Conservation (phyloP, 1,139 yeast species). For the Pichia sp. region DNA sequence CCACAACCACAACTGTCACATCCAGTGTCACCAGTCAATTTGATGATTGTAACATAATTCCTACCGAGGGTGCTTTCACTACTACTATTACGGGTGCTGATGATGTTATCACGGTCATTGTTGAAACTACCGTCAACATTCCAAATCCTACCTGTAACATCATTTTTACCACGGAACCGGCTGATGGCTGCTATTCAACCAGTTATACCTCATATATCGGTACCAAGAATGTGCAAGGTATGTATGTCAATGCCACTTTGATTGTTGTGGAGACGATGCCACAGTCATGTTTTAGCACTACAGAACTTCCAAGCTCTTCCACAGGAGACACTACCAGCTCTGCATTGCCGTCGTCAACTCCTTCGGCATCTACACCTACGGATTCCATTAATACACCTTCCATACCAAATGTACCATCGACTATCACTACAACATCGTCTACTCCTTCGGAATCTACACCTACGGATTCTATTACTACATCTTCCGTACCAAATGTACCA, state of each 20-base stretch:
- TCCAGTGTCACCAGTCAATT: background rate
- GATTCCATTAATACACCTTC: background rate
- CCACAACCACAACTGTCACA: background rate
- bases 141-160: background rate
- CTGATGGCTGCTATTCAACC: background rate
- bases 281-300: background rate
- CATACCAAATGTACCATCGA: background rate
- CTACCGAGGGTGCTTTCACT: background rate
- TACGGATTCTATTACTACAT: background rate
- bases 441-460: conserved; percentile 1
- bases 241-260: conserved; percentile 7
- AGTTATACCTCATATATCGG: conserved; percentile 2
- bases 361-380: background rate
- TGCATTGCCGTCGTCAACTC: background rate
- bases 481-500: background rate
- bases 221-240: conserved; percentile 1
- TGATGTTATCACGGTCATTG: background rate
- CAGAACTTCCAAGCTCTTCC: background rate
- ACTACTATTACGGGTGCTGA: background rate
- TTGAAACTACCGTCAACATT: background rate
- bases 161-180: conserved; percentile 1
- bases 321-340: background rate
- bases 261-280: conserved; percentile 4
- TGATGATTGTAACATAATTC: background rate
- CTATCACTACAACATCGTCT: background rate